Conservation (phyloP, 164 flowering plant species). For the Umbilicus rupestris region DNA sequence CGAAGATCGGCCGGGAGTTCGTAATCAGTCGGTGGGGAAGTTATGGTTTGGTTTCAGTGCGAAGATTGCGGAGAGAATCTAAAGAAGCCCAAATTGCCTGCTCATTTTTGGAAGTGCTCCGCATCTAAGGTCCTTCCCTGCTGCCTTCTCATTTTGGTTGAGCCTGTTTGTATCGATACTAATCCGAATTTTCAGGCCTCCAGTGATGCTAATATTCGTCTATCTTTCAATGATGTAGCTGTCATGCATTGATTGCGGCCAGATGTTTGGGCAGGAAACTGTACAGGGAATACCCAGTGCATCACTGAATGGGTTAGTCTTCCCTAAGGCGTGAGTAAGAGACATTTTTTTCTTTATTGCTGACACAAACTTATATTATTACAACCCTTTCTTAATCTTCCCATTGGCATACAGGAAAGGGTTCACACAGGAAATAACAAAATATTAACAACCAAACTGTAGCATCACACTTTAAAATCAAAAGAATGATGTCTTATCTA, state of each 20-base stretch:
- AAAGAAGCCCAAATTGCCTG: slow-evolving; percentile 80
- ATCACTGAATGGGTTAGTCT: slow-evolving; percentile 68
- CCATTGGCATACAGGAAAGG: too few relatives aligned
- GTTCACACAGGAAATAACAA: too few relatives aligned
- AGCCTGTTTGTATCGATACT: neutral
- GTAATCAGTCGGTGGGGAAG: neutral
- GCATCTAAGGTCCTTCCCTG: slow-evolving; percentile 50
- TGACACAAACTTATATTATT: too few relatives aligned
- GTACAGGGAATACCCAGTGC: slow-evolving; percentile 87
- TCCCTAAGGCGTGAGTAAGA: too few relatives aligned
- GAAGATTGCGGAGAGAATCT: slow-evolving; percentile 92
- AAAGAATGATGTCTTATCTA: too few relatives aligned
- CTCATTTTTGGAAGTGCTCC: slow-evolving; percentile 75
- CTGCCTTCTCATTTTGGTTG: neutral
- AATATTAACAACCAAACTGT: too few relatives aligned
- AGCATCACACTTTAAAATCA: too few relatives aligned
- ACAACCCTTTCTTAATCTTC: too few relatives aligned
- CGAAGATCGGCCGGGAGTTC: neutral
- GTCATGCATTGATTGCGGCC: slow-evolving; percentile 97
- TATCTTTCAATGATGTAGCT: slow-evolving; percentile 28
- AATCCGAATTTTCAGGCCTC: neutral
- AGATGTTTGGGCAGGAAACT: slow-evolving; percentile 49
- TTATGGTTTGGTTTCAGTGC: slow-evolving; percentile 99
- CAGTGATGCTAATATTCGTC: neutral
- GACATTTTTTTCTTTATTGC: too few relatives aligned